Conservation (phyloP, 2,329 filamentous ascomycete species). For the Cercospora beticola region DNA sequence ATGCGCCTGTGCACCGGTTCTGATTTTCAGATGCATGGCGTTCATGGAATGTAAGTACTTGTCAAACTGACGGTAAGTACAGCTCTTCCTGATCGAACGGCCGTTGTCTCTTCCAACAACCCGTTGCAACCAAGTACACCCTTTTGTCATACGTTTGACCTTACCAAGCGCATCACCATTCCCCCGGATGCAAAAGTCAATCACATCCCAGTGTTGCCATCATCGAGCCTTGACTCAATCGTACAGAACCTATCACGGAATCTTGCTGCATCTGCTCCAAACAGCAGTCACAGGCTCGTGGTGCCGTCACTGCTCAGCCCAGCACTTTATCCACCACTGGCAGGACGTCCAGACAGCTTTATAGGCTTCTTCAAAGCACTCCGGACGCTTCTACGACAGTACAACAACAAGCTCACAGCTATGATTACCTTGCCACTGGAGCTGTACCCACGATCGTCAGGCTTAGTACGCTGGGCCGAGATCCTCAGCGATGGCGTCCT, state of each 20-base stretch:
- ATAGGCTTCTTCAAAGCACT: conserved; percentile 80
- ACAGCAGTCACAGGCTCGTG: conserved; percentile 73
- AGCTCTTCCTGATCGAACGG: conserved; percentile 34
- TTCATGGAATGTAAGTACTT: neutral
- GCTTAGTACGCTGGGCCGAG: conserved; percentile 83
- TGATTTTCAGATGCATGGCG: conserved; percentile 15
- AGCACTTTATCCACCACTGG: conserved; percentile 71
- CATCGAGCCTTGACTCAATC: conserved; percentile 63
- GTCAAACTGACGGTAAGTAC: conserved; percentile 29
- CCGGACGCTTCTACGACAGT: conserved; percentile 69
- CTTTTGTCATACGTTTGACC: conserved; percentile 55
- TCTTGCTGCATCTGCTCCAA: conserved; percentile 58
- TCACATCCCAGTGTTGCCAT: conserved; percentile 62
- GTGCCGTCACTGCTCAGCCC: conserved; percentile 85
- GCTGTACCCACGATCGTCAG: conserved; percentile 72
- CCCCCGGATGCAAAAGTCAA: conserved; percentile 44
- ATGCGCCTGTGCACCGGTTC: neutral
- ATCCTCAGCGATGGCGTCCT: conserved; percentile 80
- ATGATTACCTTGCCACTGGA: conserved; percentile 77
- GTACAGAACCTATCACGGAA: conserved; percentile 58
- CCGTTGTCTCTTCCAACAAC: conserved; percentile 13
- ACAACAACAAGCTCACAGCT: conserved; percentile 64
- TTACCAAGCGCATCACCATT: conserved; percentile 51
- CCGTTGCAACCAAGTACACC: conserved; percentile 28
- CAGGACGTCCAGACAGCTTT: conserved; percentile 68